A percentile compares a stretch with the other conserved stretches of the same genome.
phyloP scores from a whole-genome alignment of 2,329 filamentous ascomycete genomes.

The Dactylellina sp. region DNA sequence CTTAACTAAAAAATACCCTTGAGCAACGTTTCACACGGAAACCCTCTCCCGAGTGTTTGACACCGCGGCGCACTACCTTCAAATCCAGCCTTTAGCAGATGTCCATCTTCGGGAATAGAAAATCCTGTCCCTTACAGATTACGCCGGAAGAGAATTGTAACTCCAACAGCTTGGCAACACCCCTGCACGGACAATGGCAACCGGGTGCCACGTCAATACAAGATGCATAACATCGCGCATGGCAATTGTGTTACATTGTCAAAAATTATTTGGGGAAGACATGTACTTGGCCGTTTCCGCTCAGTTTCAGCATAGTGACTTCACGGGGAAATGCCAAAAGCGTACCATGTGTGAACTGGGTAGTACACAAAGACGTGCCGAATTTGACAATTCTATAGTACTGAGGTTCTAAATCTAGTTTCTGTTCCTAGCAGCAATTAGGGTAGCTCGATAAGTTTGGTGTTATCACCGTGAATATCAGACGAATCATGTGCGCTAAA shows the following conservation, averaged over 20 bases:
- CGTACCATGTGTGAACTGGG: constrained; percentile 6
- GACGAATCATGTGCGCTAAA: too few species aligned
- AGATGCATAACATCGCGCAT: constrained; percentile 23
- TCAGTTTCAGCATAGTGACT: constrained; percentile 28
- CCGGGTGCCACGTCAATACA: background rate
- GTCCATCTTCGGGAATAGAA: background rate
- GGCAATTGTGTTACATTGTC: background rate
- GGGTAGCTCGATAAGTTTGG: too few species aligned
- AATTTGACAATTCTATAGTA: background rate
- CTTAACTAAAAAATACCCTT: background rate
- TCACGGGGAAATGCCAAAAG: constrained; percentile 36
- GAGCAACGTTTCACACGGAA: constrained; percentile 30
- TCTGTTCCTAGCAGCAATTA: too few species aligned
- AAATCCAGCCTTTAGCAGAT: constrained; percentile 13
- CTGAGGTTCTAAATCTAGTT: too few species aligned
- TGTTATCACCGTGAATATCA: too few species aligned
- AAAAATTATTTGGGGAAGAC: background rate
- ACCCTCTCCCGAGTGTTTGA: constrained; percentile 25
- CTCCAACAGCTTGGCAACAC: background rate
- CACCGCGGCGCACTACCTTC: constrained; percentile 1
- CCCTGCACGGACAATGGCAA: background rate
- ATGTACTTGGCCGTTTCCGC: constrained; percentile 21
- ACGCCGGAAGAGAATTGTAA: background rate
- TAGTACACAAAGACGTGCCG: constrained; percentile 13
- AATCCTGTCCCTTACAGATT: constrained; percentile 8